Conservation (phyloP, 2,329 filamentous ascomycete species). For the Onygena corvina region DNA sequence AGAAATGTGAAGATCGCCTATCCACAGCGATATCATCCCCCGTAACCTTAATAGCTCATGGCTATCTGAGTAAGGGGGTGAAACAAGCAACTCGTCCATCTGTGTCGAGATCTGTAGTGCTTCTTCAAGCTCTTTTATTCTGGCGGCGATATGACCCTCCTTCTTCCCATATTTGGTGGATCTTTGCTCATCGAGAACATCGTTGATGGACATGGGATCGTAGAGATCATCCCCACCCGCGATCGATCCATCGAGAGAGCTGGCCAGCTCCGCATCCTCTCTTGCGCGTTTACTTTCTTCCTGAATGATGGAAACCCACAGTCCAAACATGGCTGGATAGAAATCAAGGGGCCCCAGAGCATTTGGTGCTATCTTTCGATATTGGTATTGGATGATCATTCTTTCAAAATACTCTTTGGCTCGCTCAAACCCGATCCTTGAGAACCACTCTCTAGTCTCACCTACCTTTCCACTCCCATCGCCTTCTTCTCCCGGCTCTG, state of each 20-base stretch:
- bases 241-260: constrained; percentile 17
- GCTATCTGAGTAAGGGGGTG: constrained; percentile 58
- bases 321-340: constrained; percentile 65
- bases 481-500: constrained; percentile 10
- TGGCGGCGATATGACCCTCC: constrained; percentile 26
- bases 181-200: background rate
- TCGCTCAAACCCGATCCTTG: constrained; percentile 41
- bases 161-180: constrained; percentile 15
- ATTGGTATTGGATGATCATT: constrained; percentile 65
- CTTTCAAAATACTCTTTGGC: constrained; percentile 62
- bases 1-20: constrained; percentile 50
- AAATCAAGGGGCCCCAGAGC: constrained; percentile 59
- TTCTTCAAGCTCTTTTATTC: constrained; percentile 44
- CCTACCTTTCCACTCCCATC: constrained; percentile 6
- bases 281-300: constrained; percentile 44
- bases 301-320: constrained; percentile 67
- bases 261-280: constrained; percentile 22
- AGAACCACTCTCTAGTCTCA: constrained; percentile 27
- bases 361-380: constrained; percentile 49
- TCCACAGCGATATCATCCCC: constrained; percentile 62
- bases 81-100: constrained; percentile 59
- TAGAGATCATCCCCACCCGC: constrained; percentile 23
- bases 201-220: constrained; percentile 18
- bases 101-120: constrained; percentile 53
- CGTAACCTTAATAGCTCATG: constrained; percentile 56